Percentiles rank a stretch among this genome's conserved stretches.
These are phyloP conservation scores for Lecanicillium sp. DNA, from an alignment of 2,329 filamentous ascomycete species.

Conservation along the genomic window DNA sequence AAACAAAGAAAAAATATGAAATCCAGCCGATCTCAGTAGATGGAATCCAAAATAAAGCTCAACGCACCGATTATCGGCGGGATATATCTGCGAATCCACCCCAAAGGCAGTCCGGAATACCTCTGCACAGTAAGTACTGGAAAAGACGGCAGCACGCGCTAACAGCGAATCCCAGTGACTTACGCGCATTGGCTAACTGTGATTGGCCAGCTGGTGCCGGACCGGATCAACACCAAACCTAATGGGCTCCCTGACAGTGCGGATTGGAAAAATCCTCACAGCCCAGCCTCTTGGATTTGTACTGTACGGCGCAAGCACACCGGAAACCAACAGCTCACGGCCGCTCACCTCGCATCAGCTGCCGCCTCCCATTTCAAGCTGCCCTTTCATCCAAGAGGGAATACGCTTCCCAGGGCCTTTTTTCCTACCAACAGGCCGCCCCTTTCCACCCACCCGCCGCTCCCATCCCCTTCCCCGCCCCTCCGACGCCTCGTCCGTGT, in stretches of 20 bases:
- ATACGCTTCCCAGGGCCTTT: background rate
- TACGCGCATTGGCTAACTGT: slow-evolving; percentile 15
- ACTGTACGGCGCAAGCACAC: slow-evolving; percentile 12
- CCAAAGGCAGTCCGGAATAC: background rate
- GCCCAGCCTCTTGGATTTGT: slow-evolving; percentile 28
- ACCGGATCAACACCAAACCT: slow-evolving; percentile 37
- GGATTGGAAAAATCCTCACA: slow-evolving; percentile 38
- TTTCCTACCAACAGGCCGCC: background rate
- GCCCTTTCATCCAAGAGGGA: background rate
- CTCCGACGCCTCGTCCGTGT: background rate
- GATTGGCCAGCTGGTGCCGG: slow-evolving; percentile 26
- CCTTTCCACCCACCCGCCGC: background rate
- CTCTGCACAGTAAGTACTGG: background rate
- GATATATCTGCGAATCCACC: background rate
- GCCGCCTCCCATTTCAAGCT: slow-evolving; percentile 2
- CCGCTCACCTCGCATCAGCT: slow-evolving; percentile 17
- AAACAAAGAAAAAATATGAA: background rate
- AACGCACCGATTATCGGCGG: background rate
- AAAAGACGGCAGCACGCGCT: slow-evolving; percentile 3
- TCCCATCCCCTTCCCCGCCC: background rate
- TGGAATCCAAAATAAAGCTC: too few relatives aligned
- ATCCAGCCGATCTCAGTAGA: background rate
- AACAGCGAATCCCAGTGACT: slow-evolving; percentile 5
- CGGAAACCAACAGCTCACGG: slow-evolving; percentile 19
- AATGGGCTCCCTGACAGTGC: slow-evolving; percentile 32